These are phyloP conservation scores for Epichloe sibirici DNA, from an alignment of 2,329 filamentous ascomycete species.

Conservation along the genomic window DNA sequence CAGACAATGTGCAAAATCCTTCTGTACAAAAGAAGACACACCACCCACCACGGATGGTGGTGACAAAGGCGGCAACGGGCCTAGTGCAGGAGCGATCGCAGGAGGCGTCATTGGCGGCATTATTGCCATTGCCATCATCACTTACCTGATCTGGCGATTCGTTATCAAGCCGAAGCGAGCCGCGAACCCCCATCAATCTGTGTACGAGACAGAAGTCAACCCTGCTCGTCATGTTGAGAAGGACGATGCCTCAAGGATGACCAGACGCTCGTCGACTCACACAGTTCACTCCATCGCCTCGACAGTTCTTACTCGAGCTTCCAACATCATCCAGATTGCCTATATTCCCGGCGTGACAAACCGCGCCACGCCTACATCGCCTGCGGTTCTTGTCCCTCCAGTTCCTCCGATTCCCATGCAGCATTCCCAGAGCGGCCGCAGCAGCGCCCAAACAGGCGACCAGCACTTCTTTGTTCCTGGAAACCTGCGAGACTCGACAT, in stretches of 20 bases:
- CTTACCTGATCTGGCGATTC: slow-evolving; percentile 78
- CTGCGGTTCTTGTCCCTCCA: slow-evolving; percentile 69
- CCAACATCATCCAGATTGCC: slow-evolving; percentile 98
- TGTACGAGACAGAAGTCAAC: slow-evolving; percentile 46
- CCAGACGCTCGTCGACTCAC: slow-evolving; percentile 62
- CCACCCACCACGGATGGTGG: slow-evolving; percentile 10
- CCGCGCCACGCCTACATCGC: slow-evolving; percentile 72
- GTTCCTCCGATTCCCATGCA: slow-evolving; percentile 80
- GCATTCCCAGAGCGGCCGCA: slow-evolving; percentile 34
- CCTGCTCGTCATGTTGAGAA: slow-evolving; percentile 27
- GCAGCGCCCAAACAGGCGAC: slow-evolving; percentile 47
- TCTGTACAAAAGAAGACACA: slow-evolving; percentile 28
- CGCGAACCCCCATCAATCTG: slow-evolving; percentile 35
- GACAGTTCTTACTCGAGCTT: slow-evolving; percentile 87
- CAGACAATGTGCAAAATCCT: slow-evolving; percentile 32
- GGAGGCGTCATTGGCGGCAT: slow-evolving; percentile 85
- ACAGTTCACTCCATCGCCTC: slow-evolving; percentile 89
- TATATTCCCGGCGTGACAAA: slow-evolving; percentile 98
- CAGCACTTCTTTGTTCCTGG: slow-evolving; percentile 90
- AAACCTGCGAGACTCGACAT: slow-evolving; percentile 82
- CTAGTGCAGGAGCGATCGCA: slow-evolving; percentile 74
- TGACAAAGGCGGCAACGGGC: slow-evolving; percentile 26
- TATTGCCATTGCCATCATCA: slow-evolving; percentile 57
- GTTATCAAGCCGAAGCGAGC: slow-evolving; percentile 70
- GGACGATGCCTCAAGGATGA: slow-evolving; percentile 29